Evolutionary conservation across 768 basidiomycete genomes (phyloP).

Genomic region (Mycena olivaceomarginata): DNA sequence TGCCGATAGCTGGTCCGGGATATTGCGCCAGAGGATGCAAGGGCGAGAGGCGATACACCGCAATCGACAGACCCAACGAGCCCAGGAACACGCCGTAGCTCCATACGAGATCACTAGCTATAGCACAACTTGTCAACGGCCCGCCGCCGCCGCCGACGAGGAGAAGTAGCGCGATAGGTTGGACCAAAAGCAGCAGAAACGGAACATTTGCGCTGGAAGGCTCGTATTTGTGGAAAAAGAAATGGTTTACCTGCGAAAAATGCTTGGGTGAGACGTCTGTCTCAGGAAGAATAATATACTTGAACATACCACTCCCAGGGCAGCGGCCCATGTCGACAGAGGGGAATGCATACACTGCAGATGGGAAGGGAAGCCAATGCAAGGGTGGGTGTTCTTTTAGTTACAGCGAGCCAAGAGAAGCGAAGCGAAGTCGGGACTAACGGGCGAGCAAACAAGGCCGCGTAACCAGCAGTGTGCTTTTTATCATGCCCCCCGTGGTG

Average conservation of each 20-base stretch:
- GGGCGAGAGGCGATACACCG: constrained; percentile 70
- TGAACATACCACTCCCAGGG: constrained; percentile 19
- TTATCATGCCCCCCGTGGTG: too few relatives aligned
- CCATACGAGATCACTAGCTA: background rate
- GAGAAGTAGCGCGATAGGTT: constrained; percentile 18
- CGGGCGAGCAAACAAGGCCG: too few relatives aligned
- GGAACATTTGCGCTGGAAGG: constrained; percentile 33
- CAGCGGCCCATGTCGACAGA: background rate
- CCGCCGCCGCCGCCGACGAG: background rate
- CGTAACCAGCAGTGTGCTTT: too few relatives aligned
- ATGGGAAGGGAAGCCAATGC: background rate
- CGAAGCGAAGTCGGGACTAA: too few relatives aligned
- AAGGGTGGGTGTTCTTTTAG: too few relatives aligned
- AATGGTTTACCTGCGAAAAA: constrained; percentile 27
- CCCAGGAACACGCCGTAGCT: constrained; percentile 49
- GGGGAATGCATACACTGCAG: background rate
- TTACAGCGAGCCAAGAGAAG: too few relatives aligned
- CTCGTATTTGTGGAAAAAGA: constrained; percentile 30
- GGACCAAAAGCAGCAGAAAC: background rate
- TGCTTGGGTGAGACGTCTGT: too few relatives aligned
- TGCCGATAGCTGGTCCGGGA: constrained; percentile 68
- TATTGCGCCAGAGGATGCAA: constrained; percentile 71
- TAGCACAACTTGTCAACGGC: background rate
- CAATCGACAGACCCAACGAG: constrained; percentile 54
- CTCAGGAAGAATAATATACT: too few relatives aligned